Conservation (phyloP, 148 eudicot genomes). For the Chenopodium album region DNA sequence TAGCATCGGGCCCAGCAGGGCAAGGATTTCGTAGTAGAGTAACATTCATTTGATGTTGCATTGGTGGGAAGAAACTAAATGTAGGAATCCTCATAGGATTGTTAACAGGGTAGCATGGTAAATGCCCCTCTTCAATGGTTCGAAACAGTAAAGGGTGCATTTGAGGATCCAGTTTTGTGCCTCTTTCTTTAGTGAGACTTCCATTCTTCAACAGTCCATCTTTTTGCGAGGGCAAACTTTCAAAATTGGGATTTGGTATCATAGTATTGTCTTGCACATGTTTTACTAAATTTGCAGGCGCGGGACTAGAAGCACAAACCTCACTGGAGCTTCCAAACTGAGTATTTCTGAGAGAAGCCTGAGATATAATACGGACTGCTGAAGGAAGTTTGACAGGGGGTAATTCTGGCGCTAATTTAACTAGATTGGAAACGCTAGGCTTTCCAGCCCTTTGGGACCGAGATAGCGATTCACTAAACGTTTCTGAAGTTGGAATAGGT, state of each 20-base stretch:
- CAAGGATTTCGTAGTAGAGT: constrained; percentile 48
- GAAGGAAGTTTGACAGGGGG: constrained; percentile 99
- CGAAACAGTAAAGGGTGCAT: constrained; percentile 91
- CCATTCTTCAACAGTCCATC: constrained; percentile 26
- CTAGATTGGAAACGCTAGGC: constrained; percentile 47
- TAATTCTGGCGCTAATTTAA: constrained; percentile 86
- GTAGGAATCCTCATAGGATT: constrained; percentile 45
- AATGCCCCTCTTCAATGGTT: constrained; percentile 52
- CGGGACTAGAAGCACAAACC: constrained; percentile 28
- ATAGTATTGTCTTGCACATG: constrained; percentile 22
- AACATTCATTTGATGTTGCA: constrained; percentile 54
- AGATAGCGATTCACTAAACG: constrained; percentile 32
- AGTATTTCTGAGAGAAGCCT: constrained; percentile 60
- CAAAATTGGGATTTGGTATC: constrained; percentile 20
- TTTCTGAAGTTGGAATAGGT: constrained; percentile 29
- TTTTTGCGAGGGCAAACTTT: constrained; percentile 32
- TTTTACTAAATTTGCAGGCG: constrained; percentile 30
- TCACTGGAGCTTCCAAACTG: constrained; percentile 42
- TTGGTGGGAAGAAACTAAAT: constrained; percentile 62
- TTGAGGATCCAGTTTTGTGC: constrained; percentile 51
- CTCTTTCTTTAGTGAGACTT: constrained; percentile 38
- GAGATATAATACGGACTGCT: constrained; percentile 80
- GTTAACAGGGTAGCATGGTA: constrained; percentile 54
- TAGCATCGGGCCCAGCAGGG: constrained; percentile 33
- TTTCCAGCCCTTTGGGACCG: constrained; percentile 48